A percentile compares a stretch with the other conserved stretches of the same genome.
These are phyloP conservation scores for Penicillium freii DNA, from an alignment of 2,329 filamentous ascomycete genomes.

Conservation along the genomic window DNA sequence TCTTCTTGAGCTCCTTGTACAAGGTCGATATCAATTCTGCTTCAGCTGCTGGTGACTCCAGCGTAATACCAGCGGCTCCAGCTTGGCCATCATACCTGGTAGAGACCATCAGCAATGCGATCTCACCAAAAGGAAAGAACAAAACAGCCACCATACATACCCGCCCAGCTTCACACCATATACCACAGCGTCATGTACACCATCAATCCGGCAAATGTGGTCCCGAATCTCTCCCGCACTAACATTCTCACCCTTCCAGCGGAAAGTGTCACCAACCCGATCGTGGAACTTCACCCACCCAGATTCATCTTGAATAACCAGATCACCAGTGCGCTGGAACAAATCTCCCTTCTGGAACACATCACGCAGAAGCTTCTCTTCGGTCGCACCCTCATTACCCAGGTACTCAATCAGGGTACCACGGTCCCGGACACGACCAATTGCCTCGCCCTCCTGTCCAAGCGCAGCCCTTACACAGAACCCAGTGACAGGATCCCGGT, in stretches of 20 bases:
- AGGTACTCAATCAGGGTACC: constrained; percentile 45
- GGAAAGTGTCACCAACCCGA: constrained; percentile 41
- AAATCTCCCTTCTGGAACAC: constrained; percentile 49
- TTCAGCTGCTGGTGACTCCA: constrained; percentile 35
- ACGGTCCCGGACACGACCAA: constrained; percentile 44
- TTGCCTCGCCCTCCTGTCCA: constrained; percentile 47
- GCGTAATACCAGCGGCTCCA: constrained; percentile 48
- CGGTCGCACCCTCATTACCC: constrained; percentile 43
- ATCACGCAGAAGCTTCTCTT: constrained; percentile 45
- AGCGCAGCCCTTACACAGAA: constrained; percentile 41
- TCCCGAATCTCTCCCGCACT: constrained; percentile 48
- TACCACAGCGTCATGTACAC: constrained; percentile 46
- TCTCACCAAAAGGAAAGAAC: not conserved
- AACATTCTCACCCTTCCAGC: constrained; percentile 48
- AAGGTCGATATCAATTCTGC: constrained; percentile 40
- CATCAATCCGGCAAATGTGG: constrained; percentile 43
- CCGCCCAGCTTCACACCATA: constrained; percentile 45
- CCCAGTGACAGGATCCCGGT: constrained; percentile 45
- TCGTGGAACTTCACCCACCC: constrained; percentile 50
- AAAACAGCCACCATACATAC: constrained; percentile 25
- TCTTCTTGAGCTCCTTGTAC: constrained; percentile 40
- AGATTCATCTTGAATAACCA: constrained; percentile 42
- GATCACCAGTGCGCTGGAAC: constrained; percentile 48
- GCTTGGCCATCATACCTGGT: constrained; percentile 51
- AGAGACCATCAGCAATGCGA: not conserved